Evolutionary conservation across 116 monocot species (phyloP), one percentile per base, ranked within the genome.

Genomic region (Trichopus zeylanicus): DNA sequence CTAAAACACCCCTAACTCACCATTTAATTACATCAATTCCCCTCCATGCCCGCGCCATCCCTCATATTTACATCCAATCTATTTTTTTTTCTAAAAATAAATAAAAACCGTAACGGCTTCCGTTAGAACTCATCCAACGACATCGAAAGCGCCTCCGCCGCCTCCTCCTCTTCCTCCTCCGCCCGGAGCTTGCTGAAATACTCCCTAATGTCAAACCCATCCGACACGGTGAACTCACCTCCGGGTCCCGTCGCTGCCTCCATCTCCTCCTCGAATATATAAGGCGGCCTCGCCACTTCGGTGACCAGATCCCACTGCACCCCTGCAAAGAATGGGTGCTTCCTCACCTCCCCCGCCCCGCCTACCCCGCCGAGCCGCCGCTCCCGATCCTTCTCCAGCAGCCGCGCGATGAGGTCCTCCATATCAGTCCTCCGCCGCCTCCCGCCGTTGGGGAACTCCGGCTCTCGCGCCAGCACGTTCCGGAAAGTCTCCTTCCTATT

Each of bases 401-500:
- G 81, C 64, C 76, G 66, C 16, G 28, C 25, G 49, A 94, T 83
- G 38, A 94, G 71, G 57, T 89, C 83, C 31, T 71, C 78, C 11
- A 89, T 59, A 3, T 86, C 94, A 27, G 80, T 49, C n/a, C 70
- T 59, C 55, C 64, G 75, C 57, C 63, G 67, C 7, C 25, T 20
- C 5, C n/a, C n/a, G n/a, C 60, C 31, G 6, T 83, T 82, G 13
- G 60, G 19, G 73, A 89, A 94, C 75, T 94, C 81, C 35, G 78
- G 86, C 21, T 66, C 37, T 23, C 62, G 62, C 22, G 72, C 66
- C 15, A 94, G 66, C 21, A 94, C 81, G 71, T 94, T 94, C 31
- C 65, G 67, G 78, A 89, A 94, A 31, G 94, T 94, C 71, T 94
- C 89, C 67, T 76, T 81, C 62, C 94, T 63, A 66, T 73, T 74